Evolutionary conservation across 192 early-diverging fungal genomes (phyloP).

Genomic region (Coemansia sp.): DNA sequence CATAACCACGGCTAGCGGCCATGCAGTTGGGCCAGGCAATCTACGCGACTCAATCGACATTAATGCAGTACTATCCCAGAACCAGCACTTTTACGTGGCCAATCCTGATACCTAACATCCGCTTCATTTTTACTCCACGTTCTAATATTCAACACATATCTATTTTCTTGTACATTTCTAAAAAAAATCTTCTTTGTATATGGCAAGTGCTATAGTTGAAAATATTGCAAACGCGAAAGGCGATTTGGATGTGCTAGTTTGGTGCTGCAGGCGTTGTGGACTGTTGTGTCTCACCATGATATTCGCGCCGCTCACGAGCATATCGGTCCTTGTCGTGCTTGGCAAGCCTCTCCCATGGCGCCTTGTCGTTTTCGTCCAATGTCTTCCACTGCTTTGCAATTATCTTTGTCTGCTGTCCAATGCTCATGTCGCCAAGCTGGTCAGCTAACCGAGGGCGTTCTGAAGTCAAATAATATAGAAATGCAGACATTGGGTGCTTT

Average conservation of each 20-base stretch:
- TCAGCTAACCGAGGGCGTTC: slow-evolving; percentile 65
- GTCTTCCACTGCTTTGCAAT: slow-evolving; percentile 65
- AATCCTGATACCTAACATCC: slow-evolving; percentile 37
- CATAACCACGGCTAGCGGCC: not conserved
- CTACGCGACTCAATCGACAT: slow-evolving; percentile 48
- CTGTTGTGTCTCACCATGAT: slow-evolving; percentile 42
- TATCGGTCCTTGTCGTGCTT: slow-evolving; percentile 62
- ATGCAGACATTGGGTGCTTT: slow-evolving; percentile 86
- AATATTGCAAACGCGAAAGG: not conserved
- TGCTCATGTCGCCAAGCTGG: slow-evolving; percentile 65
- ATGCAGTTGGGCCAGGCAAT: not conserved
- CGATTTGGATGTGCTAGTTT: slow-evolving; percentile 6
- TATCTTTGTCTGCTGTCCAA: slow-evolving; percentile 74
- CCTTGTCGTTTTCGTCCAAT: slow-evolving; percentile 52
- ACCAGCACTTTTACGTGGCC: slow-evolving; percentile 35
- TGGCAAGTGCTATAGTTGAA: not conserved
- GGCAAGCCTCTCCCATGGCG: slow-evolving; percentile 58
- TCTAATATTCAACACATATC: not conserved
- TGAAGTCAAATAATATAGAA: slow-evolving; percentile 72
- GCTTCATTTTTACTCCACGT: not conserved
- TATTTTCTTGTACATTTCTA: not conserved
- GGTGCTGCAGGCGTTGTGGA: slow-evolving; percentile 16
- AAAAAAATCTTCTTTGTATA: not conserved
- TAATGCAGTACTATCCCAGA: slow-evolving; percentile 30
- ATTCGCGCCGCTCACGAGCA: slow-evolving; percentile 62